These are phyloP conservation scores for Suillus subalutaceus DNA, from an alignment of 768 basidiomycete genomes.

Conservation along the genomic window DNA sequence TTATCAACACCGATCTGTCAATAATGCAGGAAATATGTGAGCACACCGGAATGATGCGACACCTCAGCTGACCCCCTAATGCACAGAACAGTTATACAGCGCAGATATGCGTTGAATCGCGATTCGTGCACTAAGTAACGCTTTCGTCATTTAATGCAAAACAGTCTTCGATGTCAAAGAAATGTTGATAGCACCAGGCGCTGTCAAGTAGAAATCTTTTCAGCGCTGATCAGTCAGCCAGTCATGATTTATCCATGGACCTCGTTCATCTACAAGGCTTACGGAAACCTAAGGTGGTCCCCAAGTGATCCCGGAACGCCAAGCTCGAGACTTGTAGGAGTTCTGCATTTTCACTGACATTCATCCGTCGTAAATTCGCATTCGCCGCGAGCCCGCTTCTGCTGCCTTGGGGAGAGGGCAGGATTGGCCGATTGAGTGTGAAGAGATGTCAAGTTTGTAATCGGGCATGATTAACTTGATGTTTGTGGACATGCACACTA, in stretches of 20 bases:
- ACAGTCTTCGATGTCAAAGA: slow-evolving; percentile 67
- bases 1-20: slow-evolving; percentile 74
- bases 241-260: slow-evolving; percentile 46
- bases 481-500: not conserved
- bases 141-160: slow-evolving; percentile 71
- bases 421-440: too few species aligned
- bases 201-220: slow-evolving; percentile 63
- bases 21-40: slow-evolving; percentile 51
- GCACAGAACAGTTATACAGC: slow-evolving; percentile 49
- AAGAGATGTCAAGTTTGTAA: not conserved
- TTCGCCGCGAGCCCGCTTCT: slow-evolving; percentile 25
- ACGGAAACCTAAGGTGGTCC: slow-evolving; percentile 14
- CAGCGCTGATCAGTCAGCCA: slow-evolving; percentile 45
- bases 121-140: slow-evolving; percentile 58
- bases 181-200: slow-evolving; percentile 68
- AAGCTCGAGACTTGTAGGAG: not conserved
- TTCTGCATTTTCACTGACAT: not conserved
- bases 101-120: slow-evolving; percentile 57
- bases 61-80: slow-evolving; percentile 39
- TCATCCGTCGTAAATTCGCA: slow-evolving; percentile 6
- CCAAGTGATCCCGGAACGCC: not conserved
- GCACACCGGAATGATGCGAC: slow-evolving; percentile 21
- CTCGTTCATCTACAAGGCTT: slow-evolving; percentile 58
- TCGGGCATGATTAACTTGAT: not conserved
- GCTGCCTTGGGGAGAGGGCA: not conserved